Evolutionary conservation across 2,329 filamentous ascomycete species (phyloP), one percentile per base, ranked within the genome.

Genomic region (Neoarthrinium moseri): DNA sequence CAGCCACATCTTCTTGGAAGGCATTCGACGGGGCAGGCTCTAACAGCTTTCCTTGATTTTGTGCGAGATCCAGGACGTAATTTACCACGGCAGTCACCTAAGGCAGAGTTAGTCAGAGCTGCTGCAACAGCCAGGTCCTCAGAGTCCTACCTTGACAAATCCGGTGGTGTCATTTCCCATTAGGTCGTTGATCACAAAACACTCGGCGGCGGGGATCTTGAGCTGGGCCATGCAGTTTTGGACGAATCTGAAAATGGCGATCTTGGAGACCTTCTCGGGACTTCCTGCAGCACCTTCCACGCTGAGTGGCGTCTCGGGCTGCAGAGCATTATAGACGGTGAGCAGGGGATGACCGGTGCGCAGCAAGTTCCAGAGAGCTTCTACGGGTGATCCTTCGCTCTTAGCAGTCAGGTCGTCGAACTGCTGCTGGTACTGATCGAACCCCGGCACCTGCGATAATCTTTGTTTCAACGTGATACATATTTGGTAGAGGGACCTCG

Each of bases 131-230:
- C 12, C 6, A 34, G 21, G 5, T 40, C 29, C 13, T 15, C 23
- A 29, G 45, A 5, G 4, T 12, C 70, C 50, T 63, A 90, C 89
- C 80, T 97, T 97, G 56, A 96, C 91, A 64, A 99, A 97, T 3
- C 94, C 94, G 35, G 90, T 96, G 1, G 94, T 99, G 67, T 96
- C 95, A 58, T 91, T 90, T 44, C 90, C 89, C 67, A 94, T 91
- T 36, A 97, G 73, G 68, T 99, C 92, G 47, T 83, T 88, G 57
- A 99, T 87, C 58, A 95, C 87, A 66, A 97, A 97, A 60, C 89
- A 91, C 51, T 96, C 90, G 38, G 86, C 80, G 4, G 89, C 75
- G 2, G 87, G 81, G 43, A 96, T 87, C 46, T 84, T 81, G 41
- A 97, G 75, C 43, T 95, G 87, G 55, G 84, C 84, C 61, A 95